Conservation (phyloP, 768 basidiomycete species). For the Tricholoma furcatifolium region DNA sequence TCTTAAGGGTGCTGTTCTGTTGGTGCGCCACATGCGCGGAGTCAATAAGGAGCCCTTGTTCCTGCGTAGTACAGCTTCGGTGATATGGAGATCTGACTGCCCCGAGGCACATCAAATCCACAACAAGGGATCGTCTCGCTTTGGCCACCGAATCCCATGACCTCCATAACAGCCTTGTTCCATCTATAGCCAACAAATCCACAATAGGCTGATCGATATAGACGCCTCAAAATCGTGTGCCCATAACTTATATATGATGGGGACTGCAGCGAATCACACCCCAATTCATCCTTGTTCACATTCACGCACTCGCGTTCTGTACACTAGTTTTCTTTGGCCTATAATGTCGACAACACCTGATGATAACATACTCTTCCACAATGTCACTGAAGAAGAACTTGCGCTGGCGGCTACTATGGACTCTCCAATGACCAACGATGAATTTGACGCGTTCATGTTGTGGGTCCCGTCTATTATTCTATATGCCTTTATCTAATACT, state of each 20-base stretch:
- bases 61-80: background rate
- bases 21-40: background rate
- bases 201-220: background rate
- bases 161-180: conserved; percentile 1
- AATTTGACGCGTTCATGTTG: conserved; percentile 3
- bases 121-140: background rate
- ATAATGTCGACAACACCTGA: conserved; percentile 1
- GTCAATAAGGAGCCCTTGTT: background rate
- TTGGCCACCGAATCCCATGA: background rate
- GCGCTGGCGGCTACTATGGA: background rate
- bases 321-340: background rate
- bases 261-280: background rate
- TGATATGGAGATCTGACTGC: background rate
- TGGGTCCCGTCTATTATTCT: background rate
- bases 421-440: conserved; percentile 1
- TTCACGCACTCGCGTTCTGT: background rate
- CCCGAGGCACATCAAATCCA: background rate
- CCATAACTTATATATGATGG: background rate
- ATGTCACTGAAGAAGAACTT: background rate
- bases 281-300: background rate
- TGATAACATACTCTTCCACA: background rate
- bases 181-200: background rate
- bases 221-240: background rate
- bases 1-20: background rate
- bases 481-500: background rate